These are phyloP conservation scores for Hymenoscyphus fructigenus DNA, from an alignment of 2,329 filamentous ascomycete genomes.

Conservation along the genomic window DNA sequence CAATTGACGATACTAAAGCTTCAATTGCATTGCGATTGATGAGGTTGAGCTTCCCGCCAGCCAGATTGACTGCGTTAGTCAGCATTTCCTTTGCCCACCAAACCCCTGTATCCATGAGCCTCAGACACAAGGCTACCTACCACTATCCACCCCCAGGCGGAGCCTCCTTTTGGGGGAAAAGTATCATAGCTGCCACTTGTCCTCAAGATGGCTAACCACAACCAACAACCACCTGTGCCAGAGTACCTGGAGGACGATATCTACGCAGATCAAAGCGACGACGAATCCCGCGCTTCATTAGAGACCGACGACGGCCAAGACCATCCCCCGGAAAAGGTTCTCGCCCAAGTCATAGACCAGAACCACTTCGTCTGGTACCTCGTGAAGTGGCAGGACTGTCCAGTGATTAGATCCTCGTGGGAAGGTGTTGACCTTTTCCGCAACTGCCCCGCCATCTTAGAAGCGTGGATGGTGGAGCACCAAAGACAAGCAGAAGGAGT, in stretches of 20 bases:
- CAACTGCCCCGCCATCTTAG: slow-evolving; percentile 29
- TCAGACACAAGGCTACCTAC: neutral
- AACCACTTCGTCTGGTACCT: slow-evolving; percentile 33
- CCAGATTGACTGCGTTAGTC: slow-evolving; percentile 11
- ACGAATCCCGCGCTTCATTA: slow-evolving; percentile 35
- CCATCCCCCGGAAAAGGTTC: slow-evolving; percentile 34
- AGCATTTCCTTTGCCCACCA: slow-evolving; percentile 1
- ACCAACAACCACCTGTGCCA: slow-evolving; percentile 6
- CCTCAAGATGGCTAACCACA: slow-evolving; percentile 31
- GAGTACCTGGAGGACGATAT: slow-evolving; percentile 26
- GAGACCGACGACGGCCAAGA: slow-evolving; percentile 36
- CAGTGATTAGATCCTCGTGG: slow-evolving; percentile 36
- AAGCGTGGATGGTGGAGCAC: slow-evolving; percentile 32
- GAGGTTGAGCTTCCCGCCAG: slow-evolving; percentile 12
- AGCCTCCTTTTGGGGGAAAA: neutral
- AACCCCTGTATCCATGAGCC: neutral
- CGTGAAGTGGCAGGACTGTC: slow-evolving; percentile 38
- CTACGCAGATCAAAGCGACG: slow-evolving; percentile 27
- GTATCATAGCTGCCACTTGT: slow-evolving; percentile 30
- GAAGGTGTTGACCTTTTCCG: slow-evolving; percentile 29
- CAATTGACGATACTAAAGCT: slow-evolving; percentile 27
- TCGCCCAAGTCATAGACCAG: slow-evolving; percentile 30
- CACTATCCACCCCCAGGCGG: neutral
- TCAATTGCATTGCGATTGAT: slow-evolving; percentile 16
- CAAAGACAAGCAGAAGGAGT: slow-evolving; percentile 33